Percentiles rank a stretch among this genome's conserved stretches.
phyloP scores from a whole-genome alignment of 768 basidiomycete genomes.

The Sporobolomyces pararoseus region DNA sequence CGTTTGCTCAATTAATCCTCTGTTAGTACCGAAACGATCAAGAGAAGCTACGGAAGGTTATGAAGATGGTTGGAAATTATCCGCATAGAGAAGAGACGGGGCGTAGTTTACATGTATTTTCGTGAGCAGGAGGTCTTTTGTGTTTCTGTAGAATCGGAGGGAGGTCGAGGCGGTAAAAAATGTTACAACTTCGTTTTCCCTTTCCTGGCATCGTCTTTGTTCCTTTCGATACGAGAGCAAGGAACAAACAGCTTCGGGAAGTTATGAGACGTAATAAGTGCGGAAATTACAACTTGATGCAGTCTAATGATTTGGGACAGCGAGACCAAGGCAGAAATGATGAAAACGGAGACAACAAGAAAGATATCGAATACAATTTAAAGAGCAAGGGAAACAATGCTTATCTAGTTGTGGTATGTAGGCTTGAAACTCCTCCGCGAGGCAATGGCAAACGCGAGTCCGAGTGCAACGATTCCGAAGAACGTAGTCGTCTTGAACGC shows the following conservation, averaged over 20 bases:
- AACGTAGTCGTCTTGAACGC: constrained; percentile 30
- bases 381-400: too few relatives aligned
- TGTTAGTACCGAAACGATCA: constrained; percentile 43
- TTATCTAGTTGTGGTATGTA: background rate
- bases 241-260: too few relatives aligned
- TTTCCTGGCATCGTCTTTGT: too few relatives aligned
- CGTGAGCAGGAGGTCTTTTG: too few relatives aligned
- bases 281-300: too few relatives aligned
- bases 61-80: constrained; percentile 44
- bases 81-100: constrained; percentile 8
- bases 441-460: constrained; percentile 5
- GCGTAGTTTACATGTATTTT: background rate
- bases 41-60: constrained; percentile 41
- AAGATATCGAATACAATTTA: background rate
- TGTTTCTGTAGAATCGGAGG: background rate
- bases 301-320: background rate
- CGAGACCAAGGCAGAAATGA: background rate
- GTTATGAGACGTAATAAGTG: too few relatives aligned
- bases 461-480: constrained; percentile 19
- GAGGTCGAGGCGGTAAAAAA: background rate
- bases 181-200: background rate
- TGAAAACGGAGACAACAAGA: background rate
- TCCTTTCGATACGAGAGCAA: too few relatives aligned
- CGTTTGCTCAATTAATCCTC: background rate
- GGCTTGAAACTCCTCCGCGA: constrained; percentile 21